phyloP scores from a whole-genome alignment of 2,329 filamentous ascomycete species.

The Pestalotiopsis sp. region DNA sequence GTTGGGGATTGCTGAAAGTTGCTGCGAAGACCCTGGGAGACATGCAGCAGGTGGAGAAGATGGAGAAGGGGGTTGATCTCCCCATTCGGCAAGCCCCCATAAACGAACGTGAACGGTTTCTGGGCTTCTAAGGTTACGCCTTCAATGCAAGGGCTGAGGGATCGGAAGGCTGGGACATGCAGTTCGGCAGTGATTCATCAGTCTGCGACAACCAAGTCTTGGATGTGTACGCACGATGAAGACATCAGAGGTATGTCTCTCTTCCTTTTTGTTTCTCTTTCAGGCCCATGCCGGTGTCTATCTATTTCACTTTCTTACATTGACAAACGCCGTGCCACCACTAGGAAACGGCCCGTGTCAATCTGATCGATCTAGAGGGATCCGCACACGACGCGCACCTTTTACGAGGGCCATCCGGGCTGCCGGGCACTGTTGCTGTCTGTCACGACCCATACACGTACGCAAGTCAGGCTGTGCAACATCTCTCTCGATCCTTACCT shows the following conservation, averaged over 20 bases:
- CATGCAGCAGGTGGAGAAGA: constrained; percentile 5
- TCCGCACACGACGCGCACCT: not conserved
- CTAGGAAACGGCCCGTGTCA: constrained; percentile 3
- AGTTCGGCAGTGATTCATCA: not conserved
- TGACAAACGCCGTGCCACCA: not conserved
- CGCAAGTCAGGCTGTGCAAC: not conserved
- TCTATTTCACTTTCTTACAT: not conserved
- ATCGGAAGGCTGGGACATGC: not conserved
- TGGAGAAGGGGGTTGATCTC: constrained; percentile 7
- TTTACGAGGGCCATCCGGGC: not conserved
- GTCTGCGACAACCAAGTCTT: not conserved
- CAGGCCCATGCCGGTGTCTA: not conserved
- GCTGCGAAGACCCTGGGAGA: constrained; percentile 9
- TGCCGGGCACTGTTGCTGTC: not conserved
- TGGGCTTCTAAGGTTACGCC: not conserved
- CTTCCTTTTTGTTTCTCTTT: not conserved
- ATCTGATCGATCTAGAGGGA: not conserved
- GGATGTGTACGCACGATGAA: not conserved
- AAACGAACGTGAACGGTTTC: not conserved
- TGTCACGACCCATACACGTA: not conserved
- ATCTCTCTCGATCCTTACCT: not conserved
- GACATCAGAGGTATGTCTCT: too few species aligned
- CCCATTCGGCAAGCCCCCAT: constrained; percentile 4
- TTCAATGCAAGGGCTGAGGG: not conserved
- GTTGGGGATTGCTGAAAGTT: not conserved